Percentiles rank a stretch among this genome's conserved stretches.
These are phyloP conservation scores for Moesziomyces sp. DNA, from an alignment of 1,284 basidiomycete genomes.

Conservation along the genomic window DNA sequence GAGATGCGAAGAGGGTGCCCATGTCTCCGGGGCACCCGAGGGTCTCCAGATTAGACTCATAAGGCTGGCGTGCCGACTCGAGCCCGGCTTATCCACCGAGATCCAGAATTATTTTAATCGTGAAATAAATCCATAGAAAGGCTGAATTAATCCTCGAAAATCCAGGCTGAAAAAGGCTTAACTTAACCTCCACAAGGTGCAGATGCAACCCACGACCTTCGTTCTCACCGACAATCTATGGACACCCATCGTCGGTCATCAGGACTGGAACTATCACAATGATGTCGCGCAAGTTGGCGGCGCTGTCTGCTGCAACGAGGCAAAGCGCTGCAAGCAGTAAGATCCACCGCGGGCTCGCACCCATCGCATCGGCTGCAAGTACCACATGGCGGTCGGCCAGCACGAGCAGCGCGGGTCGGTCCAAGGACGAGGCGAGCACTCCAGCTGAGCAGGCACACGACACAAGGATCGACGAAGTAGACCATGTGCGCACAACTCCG, in stretches of 20 bases:
- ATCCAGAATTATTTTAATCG: neutral
- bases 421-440: neutral
- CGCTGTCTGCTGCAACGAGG: neutral
- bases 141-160: neutral
- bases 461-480: slow-evolving; percentile 27
- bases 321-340: neutral
- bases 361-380: no score
- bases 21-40: neutral
- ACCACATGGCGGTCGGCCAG: neutral
- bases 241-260: neutral
- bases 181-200: neutral
- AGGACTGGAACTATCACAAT: neutral
- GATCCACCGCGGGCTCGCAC: neutral
- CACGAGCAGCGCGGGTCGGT: neutral
- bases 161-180: neutral
- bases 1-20: no score
- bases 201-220: neutral
- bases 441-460: neutral
- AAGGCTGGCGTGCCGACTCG: neutral
- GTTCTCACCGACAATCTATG: neutral
- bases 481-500: slow-evolving; percentile 25
- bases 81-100: neutral
- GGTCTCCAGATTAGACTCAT: neutral
- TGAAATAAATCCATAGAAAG: no score
- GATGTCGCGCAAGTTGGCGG: neutral